Evolutionary conservation across 768 basidiomycete species (phyloP).

Genomic region (Agaricus subrufescens): DNA sequence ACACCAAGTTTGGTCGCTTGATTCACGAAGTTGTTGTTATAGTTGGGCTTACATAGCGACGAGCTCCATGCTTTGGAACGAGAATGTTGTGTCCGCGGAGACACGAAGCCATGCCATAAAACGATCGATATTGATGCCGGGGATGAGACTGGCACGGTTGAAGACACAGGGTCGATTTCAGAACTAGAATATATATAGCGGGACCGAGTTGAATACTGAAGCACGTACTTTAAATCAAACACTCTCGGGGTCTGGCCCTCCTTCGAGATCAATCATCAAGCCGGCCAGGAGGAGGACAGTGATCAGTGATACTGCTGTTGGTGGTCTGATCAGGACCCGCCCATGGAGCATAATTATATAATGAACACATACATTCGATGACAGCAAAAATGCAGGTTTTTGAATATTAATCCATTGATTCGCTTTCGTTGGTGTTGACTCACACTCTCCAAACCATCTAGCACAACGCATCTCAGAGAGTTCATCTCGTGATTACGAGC

Average conservation of each 20-base stretch:
- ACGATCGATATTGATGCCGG: slow-evolving; percentile 38
- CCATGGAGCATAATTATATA: not conserved
- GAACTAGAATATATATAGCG: slow-evolving; percentile 31
- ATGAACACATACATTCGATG: slow-evolving; percentile 47
- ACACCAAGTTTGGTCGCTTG: slow-evolving; percentile 1
- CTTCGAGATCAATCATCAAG: slow-evolving; percentile 74
- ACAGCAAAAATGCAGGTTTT: slow-evolving; percentile 55
- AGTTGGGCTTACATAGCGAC: slow-evolving; percentile 51
- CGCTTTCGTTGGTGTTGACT: slow-evolving; percentile 9
- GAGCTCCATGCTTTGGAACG: slow-evolving; percentile 74
- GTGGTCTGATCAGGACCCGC: not conserved
- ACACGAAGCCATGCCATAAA: slow-evolving; percentile 42
- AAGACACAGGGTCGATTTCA: slow-evolving; percentile 72
- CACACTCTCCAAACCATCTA: slow-evolving; percentile 67
- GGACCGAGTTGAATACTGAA: slow-evolving; percentile 15
- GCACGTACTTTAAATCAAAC: slow-evolving; percentile 59
- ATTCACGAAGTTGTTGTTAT: not conserved
- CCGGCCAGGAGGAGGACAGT: slow-evolving; percentile 56
- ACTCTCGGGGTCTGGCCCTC: slow-evolving; percentile 62
- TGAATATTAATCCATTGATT: not conserved
- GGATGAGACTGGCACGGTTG: slow-evolving; percentile 36
- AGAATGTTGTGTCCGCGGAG: slow-evolving; percentile 60
- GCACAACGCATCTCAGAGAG: not conserved
- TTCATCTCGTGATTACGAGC: not conserved
- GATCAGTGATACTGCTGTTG: slow-evolving; percentile 46